phyloP scores from a whole-genome alignment of 2,329 filamentous ascomycete genomes.

The Phaeophleospora eucalypticola region DNA sequence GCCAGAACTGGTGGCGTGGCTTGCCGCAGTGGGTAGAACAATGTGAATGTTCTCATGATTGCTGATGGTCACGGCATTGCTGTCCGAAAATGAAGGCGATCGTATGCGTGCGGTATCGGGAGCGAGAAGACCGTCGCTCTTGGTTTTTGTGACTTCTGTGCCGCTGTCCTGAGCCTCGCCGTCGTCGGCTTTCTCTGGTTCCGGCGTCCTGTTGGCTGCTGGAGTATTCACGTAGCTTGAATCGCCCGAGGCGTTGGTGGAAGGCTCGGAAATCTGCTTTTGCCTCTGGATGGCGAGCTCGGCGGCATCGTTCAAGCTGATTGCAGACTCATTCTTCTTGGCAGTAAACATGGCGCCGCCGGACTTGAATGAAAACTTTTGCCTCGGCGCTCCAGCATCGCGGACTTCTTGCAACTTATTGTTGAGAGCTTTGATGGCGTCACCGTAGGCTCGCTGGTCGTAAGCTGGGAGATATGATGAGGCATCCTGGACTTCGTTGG shows the following conservation, averaged over 20 bases:
- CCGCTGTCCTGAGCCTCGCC: slow-evolving; percentile 12
- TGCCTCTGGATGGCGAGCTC: slow-evolving; percentile 47
- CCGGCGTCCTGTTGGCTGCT: slow-evolving; percentile 20
- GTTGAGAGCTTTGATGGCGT: slow-evolving; percentile 76
- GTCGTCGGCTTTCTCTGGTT: slow-evolving; percentile 18
- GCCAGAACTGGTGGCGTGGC: slow-evolving; percentile 67
- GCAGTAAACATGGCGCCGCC: slow-evolving; percentile 23
- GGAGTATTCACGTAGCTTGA: slow-evolving; percentile 43
- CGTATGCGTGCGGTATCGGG: slow-evolving; percentile 24
- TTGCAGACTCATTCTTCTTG: slow-evolving; percentile 39
- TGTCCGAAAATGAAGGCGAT: slow-evolving; percentile 56
- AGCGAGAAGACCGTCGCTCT: slow-evolving; percentile 51
- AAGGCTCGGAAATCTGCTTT: slow-evolving; percentile 41
- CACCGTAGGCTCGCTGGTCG: slow-evolving; percentile 80
- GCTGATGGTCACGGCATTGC: slow-evolving; percentile 56
- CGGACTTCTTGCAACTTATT: slow-evolving; percentile 72
- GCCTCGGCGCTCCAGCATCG: slow-evolving; percentile 64
- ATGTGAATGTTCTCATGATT: slow-evolving; percentile 68
- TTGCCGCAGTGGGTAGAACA: slow-evolving; percentile 67
- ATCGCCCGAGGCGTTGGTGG: slow-evolving; percentile 34
- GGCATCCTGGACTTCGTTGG: slow-evolving; percentile 79
- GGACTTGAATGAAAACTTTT: slow-evolving; percentile 77
- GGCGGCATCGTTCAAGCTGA: slow-evolving; percentile 55
- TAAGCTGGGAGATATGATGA: slow-evolving; percentile 79
- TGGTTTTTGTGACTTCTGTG: slow-evolving; percentile 41